These are phyloP conservation scores for Boeremia lycopersici DNA, from an alignment of 2,329 filamentous ascomycete species.

Conservation along the genomic window DNA sequence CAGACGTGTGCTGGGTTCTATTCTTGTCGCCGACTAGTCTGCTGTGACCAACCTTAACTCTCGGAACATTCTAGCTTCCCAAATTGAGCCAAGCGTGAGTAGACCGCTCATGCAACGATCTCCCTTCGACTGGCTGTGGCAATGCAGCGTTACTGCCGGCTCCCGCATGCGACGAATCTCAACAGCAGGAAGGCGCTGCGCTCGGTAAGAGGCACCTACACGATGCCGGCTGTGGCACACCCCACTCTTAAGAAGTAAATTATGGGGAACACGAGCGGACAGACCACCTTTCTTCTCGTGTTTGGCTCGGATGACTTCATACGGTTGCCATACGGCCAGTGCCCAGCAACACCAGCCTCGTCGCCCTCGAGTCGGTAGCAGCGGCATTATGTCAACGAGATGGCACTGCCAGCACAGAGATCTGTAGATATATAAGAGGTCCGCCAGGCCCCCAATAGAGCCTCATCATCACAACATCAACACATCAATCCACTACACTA, in stretches of 20 bases:
- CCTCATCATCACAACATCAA: conserved; percentile 10
- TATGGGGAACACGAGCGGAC: conserved; percentile 18
- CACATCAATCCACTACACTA: conserved; percentile 8
- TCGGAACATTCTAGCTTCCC: background rate
- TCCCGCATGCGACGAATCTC: conserved; percentile 4
- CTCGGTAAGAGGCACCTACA: background rate
- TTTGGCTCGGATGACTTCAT: conserved; percentile 27
- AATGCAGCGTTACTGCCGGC: conserved; percentile 5
- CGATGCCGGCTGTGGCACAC: conserved; percentile 10
- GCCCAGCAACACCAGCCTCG: conserved; percentile 22
- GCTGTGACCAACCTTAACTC: conserved; percentile 9
- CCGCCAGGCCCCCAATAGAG: background rate
- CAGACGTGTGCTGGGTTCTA: conserved; percentile 1
- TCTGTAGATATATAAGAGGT: conserved; percentile 20
- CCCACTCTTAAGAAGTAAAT: conserved; percentile 8
- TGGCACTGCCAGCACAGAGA: background rate
- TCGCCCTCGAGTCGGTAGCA: background rate
- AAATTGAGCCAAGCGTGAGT: background rate
- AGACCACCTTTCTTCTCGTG: conserved; percentile 17
- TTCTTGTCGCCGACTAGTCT: conserved; percentile 4
- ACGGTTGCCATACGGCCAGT: conserved; percentile 17
- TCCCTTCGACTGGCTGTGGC: conserved; percentile 3
- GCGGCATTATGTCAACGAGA: conserved; percentile 8
- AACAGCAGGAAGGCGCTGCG: background rate
- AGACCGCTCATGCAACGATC: conserved; percentile 1